These are phyloP conservation scores for Hyparrhenia diplandra DNA, from an alignment of 176 grass and related monocot species.

Conservation along the genomic window DNA sequence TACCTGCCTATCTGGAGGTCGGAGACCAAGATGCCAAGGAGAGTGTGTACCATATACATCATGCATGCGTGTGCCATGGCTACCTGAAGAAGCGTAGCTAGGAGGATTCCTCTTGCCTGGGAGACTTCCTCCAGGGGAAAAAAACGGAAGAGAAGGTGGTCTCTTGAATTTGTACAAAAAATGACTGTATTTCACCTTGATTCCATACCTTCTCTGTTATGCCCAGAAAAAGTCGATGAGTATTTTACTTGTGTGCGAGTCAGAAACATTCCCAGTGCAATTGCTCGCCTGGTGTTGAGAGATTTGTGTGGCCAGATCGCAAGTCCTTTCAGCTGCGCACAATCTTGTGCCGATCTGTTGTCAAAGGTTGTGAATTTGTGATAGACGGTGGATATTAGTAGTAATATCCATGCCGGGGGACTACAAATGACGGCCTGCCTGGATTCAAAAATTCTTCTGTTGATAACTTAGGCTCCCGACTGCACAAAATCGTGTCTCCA, in stretches of 20 bases:
- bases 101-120: slow-evolving; percentile 13
- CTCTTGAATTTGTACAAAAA: slow-evolving; percentile 43
- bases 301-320: neutral
- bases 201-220: neutral
- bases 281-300: neutral
- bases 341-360: neutral
- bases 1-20: neutral
- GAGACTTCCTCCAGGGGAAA: neutral
- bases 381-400: no score
- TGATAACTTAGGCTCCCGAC: no score
- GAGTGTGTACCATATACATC: slow-evolving; percentile 26
- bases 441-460: no score
- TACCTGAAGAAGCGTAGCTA: slow-evolving; percentile 33
- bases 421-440: no score
- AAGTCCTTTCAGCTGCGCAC: neutral
- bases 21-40: slow-evolving; percentile 3
- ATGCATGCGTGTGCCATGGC: slow-evolving; percentile 36
- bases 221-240: neutral
- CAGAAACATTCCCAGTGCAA: neutral
- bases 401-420: no score
- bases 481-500: no score
- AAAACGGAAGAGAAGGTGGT: neutral
- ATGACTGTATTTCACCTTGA: slow-evolving; percentile 14
- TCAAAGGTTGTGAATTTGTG: no score
- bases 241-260: neutral